Evolutionary conservation across 768 basidiomycete species (phyloP).

Genomic region (Boletellus ananiceps): DNA sequence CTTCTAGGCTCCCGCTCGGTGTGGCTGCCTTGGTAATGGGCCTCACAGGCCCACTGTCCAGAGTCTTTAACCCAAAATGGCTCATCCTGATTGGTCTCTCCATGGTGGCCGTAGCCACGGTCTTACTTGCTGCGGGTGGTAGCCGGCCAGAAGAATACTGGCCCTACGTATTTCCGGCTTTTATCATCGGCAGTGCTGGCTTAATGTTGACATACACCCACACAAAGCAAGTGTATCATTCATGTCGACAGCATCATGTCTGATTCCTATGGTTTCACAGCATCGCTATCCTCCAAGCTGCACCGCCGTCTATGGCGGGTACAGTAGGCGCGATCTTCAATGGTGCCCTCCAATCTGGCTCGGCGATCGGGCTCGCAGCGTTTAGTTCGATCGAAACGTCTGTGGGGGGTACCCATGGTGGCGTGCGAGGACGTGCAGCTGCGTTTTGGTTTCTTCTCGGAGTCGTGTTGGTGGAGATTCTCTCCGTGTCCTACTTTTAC

Average conservation of each 20-base stretch:
- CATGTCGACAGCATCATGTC: neutral
- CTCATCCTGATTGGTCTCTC: conserved; percentile 41
- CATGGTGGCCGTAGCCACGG: conserved; percentile 36
- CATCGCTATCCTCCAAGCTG: conserved; percentile 47
- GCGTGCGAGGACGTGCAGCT: conserved; percentile 36
- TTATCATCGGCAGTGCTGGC: conserved; percentile 45
- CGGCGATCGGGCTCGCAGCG: conserved; percentile 46
- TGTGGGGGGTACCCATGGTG: conserved; percentile 34
- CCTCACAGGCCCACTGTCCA: conserved; percentile 38
- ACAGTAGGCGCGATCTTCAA: conserved; percentile 55
- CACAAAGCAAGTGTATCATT: conserved; percentile 38
- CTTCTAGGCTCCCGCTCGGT: conserved; percentile 41
- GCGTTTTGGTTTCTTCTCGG: conserved; percentile 45
- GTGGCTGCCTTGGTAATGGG: conserved; percentile 34
- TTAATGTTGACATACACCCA: conserved; percentile 43
- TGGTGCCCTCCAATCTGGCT: conserved; percentile 48
- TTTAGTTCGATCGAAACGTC: conserved; percentile 47
- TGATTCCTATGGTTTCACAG: conserved; percentile 22
- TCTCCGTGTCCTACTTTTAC: conserved; percentile 36
- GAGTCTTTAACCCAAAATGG: conserved; percentile 38
- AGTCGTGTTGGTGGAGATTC: conserved; percentile 29
- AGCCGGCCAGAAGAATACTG: conserved; percentile 42
- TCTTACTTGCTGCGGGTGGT: conserved; percentile 42
- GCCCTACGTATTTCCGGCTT: conserved; percentile 46
- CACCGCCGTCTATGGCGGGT: conserved; percentile 45